phyloP scores from a whole-genome alignment of 2,329 filamentous ascomycete species.

The Aspergillus novofumigatus region DNA sequence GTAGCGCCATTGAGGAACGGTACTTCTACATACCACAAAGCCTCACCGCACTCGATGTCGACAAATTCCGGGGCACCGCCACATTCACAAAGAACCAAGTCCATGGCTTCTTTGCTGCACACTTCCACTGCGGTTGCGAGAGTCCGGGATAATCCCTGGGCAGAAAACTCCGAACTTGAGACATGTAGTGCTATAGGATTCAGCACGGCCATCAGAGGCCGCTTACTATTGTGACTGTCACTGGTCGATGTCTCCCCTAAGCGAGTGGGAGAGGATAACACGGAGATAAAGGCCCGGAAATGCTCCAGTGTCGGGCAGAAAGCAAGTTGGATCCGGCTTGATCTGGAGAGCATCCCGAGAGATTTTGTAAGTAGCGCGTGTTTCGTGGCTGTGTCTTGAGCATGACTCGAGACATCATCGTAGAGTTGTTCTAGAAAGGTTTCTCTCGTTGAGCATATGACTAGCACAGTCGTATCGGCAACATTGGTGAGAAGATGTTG shows the following conservation, averaged over 20 bases:
- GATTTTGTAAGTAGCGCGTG: slow-evolving; percentile 57
- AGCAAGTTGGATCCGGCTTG: slow-evolving; percentile 63
- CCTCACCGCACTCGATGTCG: slow-evolving; percentile 28
- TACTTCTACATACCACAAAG: slow-evolving; percentile 48
- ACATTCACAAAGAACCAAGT: slow-evolving; percentile 42
- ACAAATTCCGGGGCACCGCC: slow-evolving; percentile 25
- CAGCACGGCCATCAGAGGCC: slow-evolving; percentile 37
- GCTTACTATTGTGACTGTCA: slow-evolving; percentile 3
- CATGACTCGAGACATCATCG: slow-evolving; percentile 41
- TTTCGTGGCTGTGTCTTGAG: slow-evolving; percentile 8
- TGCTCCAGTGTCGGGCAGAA: slow-evolving; percentile 74
- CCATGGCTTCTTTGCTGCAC: slow-evolving; percentile 24
- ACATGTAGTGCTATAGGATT: slow-evolving; percentile 41
- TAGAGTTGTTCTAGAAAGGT: slow-evolving; percentile 61
- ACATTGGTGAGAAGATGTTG: slow-evolving; percentile 58
- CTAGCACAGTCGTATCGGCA: slow-evolving; percentile 57
- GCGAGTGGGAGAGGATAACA: slow-evolving; percentile 33
- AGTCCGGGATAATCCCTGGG: slow-evolving; percentile 45
- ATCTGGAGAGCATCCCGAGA: slow-evolving; percentile 64
- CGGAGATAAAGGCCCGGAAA: slow-evolving; percentile 70
- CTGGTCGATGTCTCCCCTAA: background rate
- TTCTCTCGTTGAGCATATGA: slow-evolving; percentile 65
- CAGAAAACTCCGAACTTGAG: slow-evolving; percentile 44
- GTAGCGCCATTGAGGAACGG: slow-evolving; percentile 60
- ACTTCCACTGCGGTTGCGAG: slow-evolving; percentile 39